Percentiles rank a stretch among this genome's conserved stretches.
These are phyloP conservation scores for Pleurozium schreberi DNA, from an alignment of 225 moss, liverwort and hornwort genomes.

Conservation along the genomic window DNA sequence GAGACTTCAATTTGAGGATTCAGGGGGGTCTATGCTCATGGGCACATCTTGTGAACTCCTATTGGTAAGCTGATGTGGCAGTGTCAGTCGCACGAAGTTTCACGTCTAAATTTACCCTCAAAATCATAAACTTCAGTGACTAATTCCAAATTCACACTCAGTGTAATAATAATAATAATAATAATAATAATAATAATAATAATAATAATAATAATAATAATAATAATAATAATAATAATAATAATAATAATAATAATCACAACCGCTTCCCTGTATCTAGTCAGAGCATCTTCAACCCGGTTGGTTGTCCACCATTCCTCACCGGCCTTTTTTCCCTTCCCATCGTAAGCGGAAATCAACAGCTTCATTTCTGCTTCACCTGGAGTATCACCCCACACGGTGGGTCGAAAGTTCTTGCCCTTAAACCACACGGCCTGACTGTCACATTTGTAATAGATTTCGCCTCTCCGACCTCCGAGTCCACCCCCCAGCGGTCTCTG, in stretches of 20 bases:
- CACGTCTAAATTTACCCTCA: not conserved
- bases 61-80: not conserved
- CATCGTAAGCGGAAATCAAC: conserved; percentile 57
- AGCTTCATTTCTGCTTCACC: conserved; percentile 83
- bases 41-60: not conserved
- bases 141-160: not conserved
- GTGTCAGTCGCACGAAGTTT: not conserved
- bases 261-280: conserved; percentile 53
- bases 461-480: conserved; percentile 44
- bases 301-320: conserved; percentile 83
- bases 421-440: conserved; percentile 71
- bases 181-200: too few relatives aligned
- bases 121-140: not conserved
- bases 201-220: too few relatives aligned
- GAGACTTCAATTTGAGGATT: not conserved
- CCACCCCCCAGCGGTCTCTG: conserved; percentile 54
- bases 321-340: conserved; percentile 71
- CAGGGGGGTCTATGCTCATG: not conserved
- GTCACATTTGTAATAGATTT: conserved; percentile 50
- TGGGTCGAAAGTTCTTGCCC: conserved; percentile 68
- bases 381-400: conserved; percentile 51
- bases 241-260: too few relatives aligned
- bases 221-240: too few relatives aligned
- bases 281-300: conserved; percentile 52
- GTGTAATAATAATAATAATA: too few relatives aligned